These are phyloP conservation scores for Suhomyces sp. DNA, from an alignment of 805 yeast species.

Conservation along the genomic window DNA sequence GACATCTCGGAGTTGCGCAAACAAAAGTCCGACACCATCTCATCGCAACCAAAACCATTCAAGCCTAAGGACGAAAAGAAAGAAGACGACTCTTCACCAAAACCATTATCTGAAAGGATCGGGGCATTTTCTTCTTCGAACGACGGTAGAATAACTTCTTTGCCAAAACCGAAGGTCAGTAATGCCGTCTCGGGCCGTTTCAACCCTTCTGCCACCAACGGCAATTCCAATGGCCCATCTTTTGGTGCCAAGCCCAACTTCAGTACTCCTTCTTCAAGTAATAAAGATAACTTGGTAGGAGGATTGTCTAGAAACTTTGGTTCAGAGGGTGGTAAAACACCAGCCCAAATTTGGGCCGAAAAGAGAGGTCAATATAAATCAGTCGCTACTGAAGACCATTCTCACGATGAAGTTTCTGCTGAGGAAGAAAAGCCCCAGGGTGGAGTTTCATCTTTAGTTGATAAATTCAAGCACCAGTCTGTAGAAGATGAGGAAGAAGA, in stretches of 20 bases:
- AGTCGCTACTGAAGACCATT: constrained; percentile 27
- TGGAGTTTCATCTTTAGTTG: no score
- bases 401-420: constrained; percentile 15
- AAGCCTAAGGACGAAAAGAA: constrained; percentile 10
- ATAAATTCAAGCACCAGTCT: constrained; percentile 1
- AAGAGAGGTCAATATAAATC: constrained; percentile 67
- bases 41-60: constrained; percentile 39
- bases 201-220: constrained; percentile 30
- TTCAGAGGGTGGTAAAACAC: constrained; percentile 76
- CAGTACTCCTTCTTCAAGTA: constrained; percentile 24
- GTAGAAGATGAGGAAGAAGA: constrained; percentile 12
- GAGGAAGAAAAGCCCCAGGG: constrained; percentile 7
- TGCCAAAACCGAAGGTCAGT: constrained; percentile 62
- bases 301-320: constrained; percentile 66
- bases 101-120: constrained; percentile 46
- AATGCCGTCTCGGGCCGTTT: constrained; percentile 52
- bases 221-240: constrained; percentile 17
- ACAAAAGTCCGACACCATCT: constrained; percentile 45
- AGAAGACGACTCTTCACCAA: constrained; percentile 39
- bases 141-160: constrained; percentile 55
- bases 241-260: constrained; percentile 39
- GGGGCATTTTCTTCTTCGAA: constrained; percentile 37
- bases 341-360: constrained; percentile 96
- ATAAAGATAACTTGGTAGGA: constrained; percentile 48
- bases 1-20: constrained; percentile 55